phyloP scores from a whole-genome alignment of 2,329 filamentous ascomycete species.

The Curvularia verruculosa region DNA sequence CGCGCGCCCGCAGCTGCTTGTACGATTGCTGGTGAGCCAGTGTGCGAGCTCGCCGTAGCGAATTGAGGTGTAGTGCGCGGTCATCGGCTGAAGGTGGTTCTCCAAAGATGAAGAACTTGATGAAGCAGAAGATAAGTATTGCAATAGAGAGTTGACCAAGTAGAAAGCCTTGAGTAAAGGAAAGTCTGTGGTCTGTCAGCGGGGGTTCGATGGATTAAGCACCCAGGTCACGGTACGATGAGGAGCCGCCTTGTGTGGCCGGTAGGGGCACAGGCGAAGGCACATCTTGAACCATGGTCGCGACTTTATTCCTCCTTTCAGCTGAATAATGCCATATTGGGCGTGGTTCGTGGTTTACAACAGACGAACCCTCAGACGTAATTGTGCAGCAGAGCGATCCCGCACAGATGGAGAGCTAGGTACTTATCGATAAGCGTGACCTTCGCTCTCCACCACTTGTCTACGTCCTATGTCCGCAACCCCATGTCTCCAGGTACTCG shows the following conservation, averaged over 20 bases:
- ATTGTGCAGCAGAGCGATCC: constrained; percentile 11
- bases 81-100: constrained; percentile 85
- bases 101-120: constrained; percentile 99
- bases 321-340: constrained; percentile 9
- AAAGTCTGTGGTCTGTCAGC: constrained; percentile 63
- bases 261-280: constrained; percentile 24
- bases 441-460: constrained; percentile 9
- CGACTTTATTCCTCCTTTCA: constrained; percentile 14
- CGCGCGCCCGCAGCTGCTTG: constrained; percentile 38
- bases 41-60: constrained; percentile 74
- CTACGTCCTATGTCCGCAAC: constrained; percentile 6
- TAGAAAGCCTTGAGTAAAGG: constrained; percentile 92
- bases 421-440: constrained; percentile 12
- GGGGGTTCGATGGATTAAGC: constrained; percentile 19
- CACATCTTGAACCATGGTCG: constrained; percentile 23
- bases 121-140: constrained; percentile 89
- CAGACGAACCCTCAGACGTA: constrained; percentile 6
- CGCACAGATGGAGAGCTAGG: constrained; percentile 5
- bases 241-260: constrained; percentile 22
- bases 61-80: constrained; percentile 75
- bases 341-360: not conserved
- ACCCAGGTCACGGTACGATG: constrained; percentile 19
- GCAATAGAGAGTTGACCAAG: constrained; percentile 93
- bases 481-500: constrained; percentile 4
- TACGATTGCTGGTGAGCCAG: constrained; percentile 65